These are phyloP conservation scores for Soucietia sequanensis DNA, from an alignment of 805 yeast species.

Conservation along the genomic window DNA sequence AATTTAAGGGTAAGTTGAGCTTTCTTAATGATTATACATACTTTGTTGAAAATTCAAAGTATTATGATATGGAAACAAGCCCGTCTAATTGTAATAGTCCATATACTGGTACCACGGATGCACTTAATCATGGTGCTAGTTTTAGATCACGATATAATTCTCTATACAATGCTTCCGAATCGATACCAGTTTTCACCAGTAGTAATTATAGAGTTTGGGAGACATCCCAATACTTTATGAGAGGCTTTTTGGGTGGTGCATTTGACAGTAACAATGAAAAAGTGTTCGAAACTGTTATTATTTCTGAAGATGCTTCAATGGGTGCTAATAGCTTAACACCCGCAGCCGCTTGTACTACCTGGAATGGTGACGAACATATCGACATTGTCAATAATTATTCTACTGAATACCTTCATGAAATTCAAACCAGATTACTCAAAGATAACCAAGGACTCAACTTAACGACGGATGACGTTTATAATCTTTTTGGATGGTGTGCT, in stretches of 20 bases:
- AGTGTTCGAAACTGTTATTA: constrained; percentile 27
- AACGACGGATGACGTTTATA: constrained; percentile 15
- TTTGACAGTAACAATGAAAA: constrained; percentile 13
- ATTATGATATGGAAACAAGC: constrained; percentile 22
- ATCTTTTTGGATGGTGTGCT: constrained; percentile 20
- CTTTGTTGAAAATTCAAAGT: constrained; percentile 14
- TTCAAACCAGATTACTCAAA: constrained; percentile 12
- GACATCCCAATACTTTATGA: constrained; percentile 20
- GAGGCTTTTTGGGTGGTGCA: constrained; percentile 22
- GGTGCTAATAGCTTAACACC: constrained; percentile 32
- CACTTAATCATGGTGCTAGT: constrained; percentile 19
- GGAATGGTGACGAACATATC: constrained; percentile 13
- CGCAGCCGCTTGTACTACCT: constrained; percentile 18
- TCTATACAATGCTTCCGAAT: constrained; percentile 12
- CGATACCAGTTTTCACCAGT: constrained; percentile 19
- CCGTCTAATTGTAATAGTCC: constrained; percentile 19
- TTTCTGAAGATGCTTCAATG: constrained; percentile 13
- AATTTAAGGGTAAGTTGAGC: constrained; percentile 42
- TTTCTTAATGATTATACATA: constrained; percentile 42
- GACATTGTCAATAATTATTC: constrained; percentile 19
- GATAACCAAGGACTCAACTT: constrained; percentile 15
- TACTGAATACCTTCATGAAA: constrained; percentile 43
- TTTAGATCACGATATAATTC: constrained; percentile 19
- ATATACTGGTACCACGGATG: constrained; percentile 20
- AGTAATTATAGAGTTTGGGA: constrained; percentile 19